Conservation (phyloP, 2,329 filamentous ascomycete species). For the Colletotrichum sp. region DNA sequence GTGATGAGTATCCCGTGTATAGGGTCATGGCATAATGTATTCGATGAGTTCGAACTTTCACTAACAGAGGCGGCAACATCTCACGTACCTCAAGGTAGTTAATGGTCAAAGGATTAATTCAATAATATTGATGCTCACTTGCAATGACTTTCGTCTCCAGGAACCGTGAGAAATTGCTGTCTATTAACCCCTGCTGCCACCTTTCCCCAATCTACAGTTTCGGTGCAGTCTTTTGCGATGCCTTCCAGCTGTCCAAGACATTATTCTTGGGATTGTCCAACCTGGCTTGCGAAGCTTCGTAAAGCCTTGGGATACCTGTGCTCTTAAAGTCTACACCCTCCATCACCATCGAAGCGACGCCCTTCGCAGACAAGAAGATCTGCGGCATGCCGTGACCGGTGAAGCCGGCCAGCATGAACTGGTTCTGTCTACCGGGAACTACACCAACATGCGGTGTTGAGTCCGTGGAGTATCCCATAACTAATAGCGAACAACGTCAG, state of each 20-base stretch:
- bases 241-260: slow-evolving; percentile 5
- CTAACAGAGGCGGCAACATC: background rate
- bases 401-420: slow-evolving; percentile 54
- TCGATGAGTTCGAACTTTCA: background rate
- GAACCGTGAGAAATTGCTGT: background rate
- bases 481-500: slow-evolving; percentile 24
- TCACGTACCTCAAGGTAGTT: background rate
- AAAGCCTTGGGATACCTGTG: slow-evolving; percentile 41
- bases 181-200: background rate
- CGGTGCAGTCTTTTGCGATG: background rate
- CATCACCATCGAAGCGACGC: slow-evolving; percentile 43
- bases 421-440: slow-evolving; percentile 41
- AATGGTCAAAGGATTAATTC: background rate
- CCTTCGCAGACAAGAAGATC: slow-evolving; percentile 45
- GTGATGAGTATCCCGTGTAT: slow-evolving; percentile 36
- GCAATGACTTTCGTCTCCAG: rapidly evolving
- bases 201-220: background rate
- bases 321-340: slow-evolving; percentile 33
- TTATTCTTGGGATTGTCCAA: slow-evolving; percentile 24
- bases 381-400: slow-evolving; percentile 57
- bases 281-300: slow-evolving; percentile 35
- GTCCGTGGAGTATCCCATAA: slow-evolving; percentile 49
- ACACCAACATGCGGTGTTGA: slow-evolving; percentile 47
- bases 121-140: background rate
- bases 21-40: slow-evolving; percentile 19